phyloP scores from a whole-genome alignment of 495 filamentous ascomycete genomes.

The Aspergillus affinis region DNA sequence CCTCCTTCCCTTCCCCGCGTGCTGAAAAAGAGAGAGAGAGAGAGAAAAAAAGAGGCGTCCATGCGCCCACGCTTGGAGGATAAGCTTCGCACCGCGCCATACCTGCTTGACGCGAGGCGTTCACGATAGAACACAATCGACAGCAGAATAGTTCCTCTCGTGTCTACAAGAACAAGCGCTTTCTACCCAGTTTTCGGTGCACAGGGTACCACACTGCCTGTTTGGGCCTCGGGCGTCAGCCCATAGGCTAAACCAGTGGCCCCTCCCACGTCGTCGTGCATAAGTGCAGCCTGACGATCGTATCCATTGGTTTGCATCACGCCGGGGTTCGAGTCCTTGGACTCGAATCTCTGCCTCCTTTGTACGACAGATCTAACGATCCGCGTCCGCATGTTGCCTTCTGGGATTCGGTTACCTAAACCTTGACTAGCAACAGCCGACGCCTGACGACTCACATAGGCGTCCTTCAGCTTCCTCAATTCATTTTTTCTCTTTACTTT shows the following conservation, averaged over 20 bases:
- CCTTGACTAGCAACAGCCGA: slow-evolving; percentile 11
- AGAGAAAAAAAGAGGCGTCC: slow-evolving; percentile 4
- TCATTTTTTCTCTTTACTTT: slow-evolving; percentile 13
- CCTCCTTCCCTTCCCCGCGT: not conserved
- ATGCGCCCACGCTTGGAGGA: slow-evolving; percentile 14
- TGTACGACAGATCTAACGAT: slow-evolving; percentile 21
- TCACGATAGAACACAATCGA: not conserved
- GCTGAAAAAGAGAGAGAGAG: not conserved
- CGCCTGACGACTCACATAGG: slow-evolving; percentile 15
- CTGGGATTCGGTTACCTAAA: slow-evolving; percentile 14
- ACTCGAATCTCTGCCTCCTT: slow-evolving; percentile 18
- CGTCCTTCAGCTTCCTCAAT: slow-evolving; percentile 12
- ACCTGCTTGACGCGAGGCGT: slow-evolving; percentile 10
- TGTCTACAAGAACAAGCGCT: slow-evolving; percentile 2
- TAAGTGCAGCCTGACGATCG: slow-evolving; percentile 42
- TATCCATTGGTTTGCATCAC: slow-evolving; percentile 21
- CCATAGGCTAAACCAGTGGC: slow-evolving; percentile 28
- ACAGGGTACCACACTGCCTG: slow-evolving; percentile 21
- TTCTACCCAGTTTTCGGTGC: slow-evolving; percentile 10
- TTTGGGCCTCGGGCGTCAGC: slow-evolving; percentile 30
- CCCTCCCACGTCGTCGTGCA: slow-evolving; percentile 34
- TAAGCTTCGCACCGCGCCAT: slow-evolving; percentile 14
- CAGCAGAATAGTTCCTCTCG: not conserved
- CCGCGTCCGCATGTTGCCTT: slow-evolving; percentile 13
- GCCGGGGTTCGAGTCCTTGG: slow-evolving; percentile 14